phyloP scores from a whole-genome alignment of 305 asterid genomes.

The Lippia alba region DNA sequence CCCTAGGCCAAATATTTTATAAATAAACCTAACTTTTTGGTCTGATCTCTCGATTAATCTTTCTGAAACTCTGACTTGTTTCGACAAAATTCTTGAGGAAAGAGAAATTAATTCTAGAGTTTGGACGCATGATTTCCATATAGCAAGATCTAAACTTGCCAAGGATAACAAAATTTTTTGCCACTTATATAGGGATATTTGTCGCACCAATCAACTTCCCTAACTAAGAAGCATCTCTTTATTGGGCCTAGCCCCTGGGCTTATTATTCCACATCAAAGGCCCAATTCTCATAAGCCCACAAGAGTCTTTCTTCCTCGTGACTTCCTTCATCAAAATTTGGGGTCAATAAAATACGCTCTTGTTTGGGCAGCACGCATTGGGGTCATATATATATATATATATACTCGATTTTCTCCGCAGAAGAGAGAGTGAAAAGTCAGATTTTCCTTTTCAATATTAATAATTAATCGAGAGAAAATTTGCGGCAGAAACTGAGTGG shows the following conservation, averaged over 20 bases:
- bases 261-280: not conserved
- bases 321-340: constrained; percentile 5
- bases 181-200: not conserved
- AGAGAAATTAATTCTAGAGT: too few species aligned
- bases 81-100: too few species aligned
- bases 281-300: constrained; percentile 2
- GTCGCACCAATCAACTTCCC: not conserved
- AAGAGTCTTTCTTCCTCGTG: constrained; percentile 3
- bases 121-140: too few species aligned
- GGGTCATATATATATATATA: constrained; percentile 35
- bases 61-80: too few species aligned
- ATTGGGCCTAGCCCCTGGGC: constrained; percentile 14
- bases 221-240: not conserved
- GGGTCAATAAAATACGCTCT: constrained; percentile 22
- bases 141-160: too few species aligned
- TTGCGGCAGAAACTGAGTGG: constrained; percentile 1
- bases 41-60: too few species aligned
- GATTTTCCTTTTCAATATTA: constrained; percentile 5
- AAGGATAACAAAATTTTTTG: too few species aligned
- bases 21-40: too few species aligned
- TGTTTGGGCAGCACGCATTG: constrained; percentile 53
- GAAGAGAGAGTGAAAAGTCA: not conserved
- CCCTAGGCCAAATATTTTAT: too few species aligned
- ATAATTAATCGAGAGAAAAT: not conserved
- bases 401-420: constrained; percentile 11